Base-by-base conservation (phyloP, 1,139 yeast species). In the Saccharomyces hybrid region DNA sequence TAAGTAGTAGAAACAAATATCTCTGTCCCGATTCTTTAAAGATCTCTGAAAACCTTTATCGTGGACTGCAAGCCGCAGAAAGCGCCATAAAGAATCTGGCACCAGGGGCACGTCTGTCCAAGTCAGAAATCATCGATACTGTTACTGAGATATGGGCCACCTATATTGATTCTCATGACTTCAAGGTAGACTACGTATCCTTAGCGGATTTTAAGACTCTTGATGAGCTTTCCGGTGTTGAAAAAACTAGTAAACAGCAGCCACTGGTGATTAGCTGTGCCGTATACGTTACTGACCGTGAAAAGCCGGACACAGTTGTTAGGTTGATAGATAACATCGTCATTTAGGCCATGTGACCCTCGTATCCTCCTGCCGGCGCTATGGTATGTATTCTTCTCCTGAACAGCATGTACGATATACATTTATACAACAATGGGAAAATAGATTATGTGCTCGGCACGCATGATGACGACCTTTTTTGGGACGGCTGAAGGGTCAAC, bases 1-100 rank as follows among this genome's bases (percentile, higher is more conserved):
- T 90, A 79, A 86, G 96, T 63, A 89, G 97, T 27, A 78, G 99
- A 69, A 93, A 93, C 70, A 83, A 81, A 38, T 93, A 93, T 66
- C 73, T 93, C 59, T 76, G 84, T 0, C 68, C 67, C 0, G 80
- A 79, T 32, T 73, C 80, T 47, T 75, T 78, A 53, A 71, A 71
- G 2, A 75, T 78, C 54, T 79, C 90, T 51, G 66, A 83, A 2
- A 71, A 81, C 42, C 79, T 93, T 25, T 86, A 78, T 68, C 63
- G 73, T 59, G 84, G 93, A 0, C 77, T 93, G 56, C 34, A 52
- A 3, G 48, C 46, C n/a, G 69, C 62, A 7, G 59, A 55, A 9
- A 41, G 52, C 4, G 25, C 54, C 20, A 48, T 59, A 28, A 28
- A 28, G 30, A 28, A 28, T 28, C 30, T 28, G 30, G 30, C 30